phyloP scores from a whole-genome alignment of 2,329 filamentous ascomycete species.

The Diaporthe citri region DNA sequence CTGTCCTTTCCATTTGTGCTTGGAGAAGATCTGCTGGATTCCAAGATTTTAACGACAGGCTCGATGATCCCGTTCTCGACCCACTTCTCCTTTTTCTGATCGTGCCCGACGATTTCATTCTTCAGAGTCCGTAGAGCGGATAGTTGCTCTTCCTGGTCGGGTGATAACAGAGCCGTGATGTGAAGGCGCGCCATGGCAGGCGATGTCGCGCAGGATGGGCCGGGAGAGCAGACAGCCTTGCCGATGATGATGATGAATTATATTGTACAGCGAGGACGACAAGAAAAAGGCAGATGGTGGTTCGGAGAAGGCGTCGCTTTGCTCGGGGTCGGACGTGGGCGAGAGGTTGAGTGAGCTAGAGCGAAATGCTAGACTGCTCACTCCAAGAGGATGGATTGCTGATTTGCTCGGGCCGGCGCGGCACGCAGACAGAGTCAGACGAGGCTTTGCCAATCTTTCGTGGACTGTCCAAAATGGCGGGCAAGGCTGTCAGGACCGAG shows the following conservation, averaged over 20 bases:
- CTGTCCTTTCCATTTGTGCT: slow-evolving; percentile 57
- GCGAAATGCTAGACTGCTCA: not conserved
- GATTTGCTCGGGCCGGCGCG: slow-evolving; percentile 6
- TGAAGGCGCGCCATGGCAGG: slow-evolving; percentile 67
- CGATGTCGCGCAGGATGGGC: not conserved
- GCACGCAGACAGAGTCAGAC: slow-evolving; percentile 23
- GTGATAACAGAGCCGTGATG: slow-evolving; percentile 66
- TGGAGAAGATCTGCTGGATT: slow-evolving; percentile 48
- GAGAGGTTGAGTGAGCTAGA: not conserved
- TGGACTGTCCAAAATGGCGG: not conserved
- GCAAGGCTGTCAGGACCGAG: slow-evolving; percentile 10
- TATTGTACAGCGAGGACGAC: not conserved
- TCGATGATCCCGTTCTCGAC: slow-evolving; percentile 77
- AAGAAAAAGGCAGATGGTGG: not conserved
- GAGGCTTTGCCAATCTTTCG: not conserved
- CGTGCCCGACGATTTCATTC: slow-evolving; percentile 90
- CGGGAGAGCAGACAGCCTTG: not conserved
- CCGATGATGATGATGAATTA: not conserved
- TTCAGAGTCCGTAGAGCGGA: slow-evolving; percentile 80
- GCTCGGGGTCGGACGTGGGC: slow-evolving; percentile 3
- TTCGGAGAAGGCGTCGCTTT: not conserved
- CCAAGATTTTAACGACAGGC: slow-evolving; percentile 64
- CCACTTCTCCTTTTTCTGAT: slow-evolving; percentile 86
- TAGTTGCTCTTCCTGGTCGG: slow-evolving; percentile 64
- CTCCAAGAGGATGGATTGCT: not conserved